These are phyloP conservation scores for Oenanthe javanica DNA, from an alignment of 140 eudicot species.

Conservation along the genomic window DNA sequence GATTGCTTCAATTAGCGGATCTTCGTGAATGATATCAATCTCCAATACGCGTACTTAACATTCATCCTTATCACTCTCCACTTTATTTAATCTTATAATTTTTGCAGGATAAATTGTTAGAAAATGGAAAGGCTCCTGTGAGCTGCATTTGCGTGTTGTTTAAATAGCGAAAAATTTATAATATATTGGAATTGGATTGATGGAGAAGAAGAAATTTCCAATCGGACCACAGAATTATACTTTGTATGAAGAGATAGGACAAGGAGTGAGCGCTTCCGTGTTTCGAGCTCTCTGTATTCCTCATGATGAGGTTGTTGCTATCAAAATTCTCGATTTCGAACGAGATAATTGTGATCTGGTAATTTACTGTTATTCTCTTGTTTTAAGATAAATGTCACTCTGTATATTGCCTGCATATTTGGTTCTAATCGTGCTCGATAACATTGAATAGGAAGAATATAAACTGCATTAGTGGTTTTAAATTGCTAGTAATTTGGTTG, in stretches of 20 bases:
- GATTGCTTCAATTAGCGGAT: conserved; percentile 15
- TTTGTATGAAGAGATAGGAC: conserved; percentile 87
- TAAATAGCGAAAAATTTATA: conserved; percentile 17
- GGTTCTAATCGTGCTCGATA: background rate
- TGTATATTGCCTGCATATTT: background rate
- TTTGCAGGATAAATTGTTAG: conserved; percentile 11
- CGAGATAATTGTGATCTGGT: conserved; percentile 86
- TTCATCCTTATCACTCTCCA: conserved; percentile 24
- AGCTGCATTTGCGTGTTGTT: conserved; percentile 40
- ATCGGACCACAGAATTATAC: conserved; percentile 66
- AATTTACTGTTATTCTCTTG: conserved; percentile 10
- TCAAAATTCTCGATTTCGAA: conserved; percentile 87
- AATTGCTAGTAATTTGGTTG: background rate
- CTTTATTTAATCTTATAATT: conserved; percentile 7
- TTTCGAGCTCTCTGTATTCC: conserved; percentile 73
- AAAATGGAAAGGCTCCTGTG: conserved; percentile 22
- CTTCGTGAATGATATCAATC: background rate
- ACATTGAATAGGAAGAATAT: too few species aligned
- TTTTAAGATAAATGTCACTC: background rate
- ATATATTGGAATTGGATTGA: conserved; percentile 8
- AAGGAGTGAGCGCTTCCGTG: conserved; percentile 88
- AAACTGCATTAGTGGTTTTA: background rate
- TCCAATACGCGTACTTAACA: conserved; percentile 6
- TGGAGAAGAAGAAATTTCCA: conserved; percentile 84
- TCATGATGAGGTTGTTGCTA: conserved; percentile 62